Evolutionary conservation across 2,329 filamentous ascomycete species (phyloP), one percentile per base, ranked within the genome.

Genomic region (Colletotrichum zoysiae): DNA sequence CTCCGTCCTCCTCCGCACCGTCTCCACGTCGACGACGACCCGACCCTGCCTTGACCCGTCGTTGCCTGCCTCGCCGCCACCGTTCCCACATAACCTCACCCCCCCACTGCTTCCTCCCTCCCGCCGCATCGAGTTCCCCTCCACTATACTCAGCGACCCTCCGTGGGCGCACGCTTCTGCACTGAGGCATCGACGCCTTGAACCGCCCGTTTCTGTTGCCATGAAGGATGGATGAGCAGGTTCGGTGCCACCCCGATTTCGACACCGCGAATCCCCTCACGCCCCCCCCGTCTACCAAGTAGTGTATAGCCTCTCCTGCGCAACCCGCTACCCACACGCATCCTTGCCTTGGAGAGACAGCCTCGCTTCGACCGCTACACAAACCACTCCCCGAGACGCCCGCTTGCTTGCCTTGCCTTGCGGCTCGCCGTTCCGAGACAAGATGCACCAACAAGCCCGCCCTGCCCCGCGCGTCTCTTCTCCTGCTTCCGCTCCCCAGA

Each of bases 401-500:
- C 30, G 20, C 35, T 11, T 38, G 7, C 12, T 26, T 40, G 23
- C 30, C 44, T 38, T 40, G 46, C n/a, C 67, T 48, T 68, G 56
- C 26, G 46, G 58, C 30, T 38, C 33, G 23, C 59, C 59, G 38
- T 35, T 23, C 35, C 55, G 33, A 50, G 44, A 12, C 74, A 76
- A 60, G 63, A 98, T 98, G 95, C 95, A 98, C 89, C 95, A 97
- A 84, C 93, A 95, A 83, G 91, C 93, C 77, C 91, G 95, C 77
- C 89, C 91, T 74, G 89, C 92, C 75, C 92, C 93, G 75, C 88
- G 91, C 81, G 88, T 90, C 78, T 88, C 92, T 73, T 94, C 93
- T 74, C 91, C 94, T 74, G 91, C 91, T 77, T 90, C 88, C 77
- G 91, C 92, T 60, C 88, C 91, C 64, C 89, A 91, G 79, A 91